Percentiles rank a stretch among this genome's conserved stretches.
These are phyloP conservation scores for Suhomyces coccinellae DNA, from an alignment of 1,139 yeast genomes.

Conservation along the genomic window DNA sequence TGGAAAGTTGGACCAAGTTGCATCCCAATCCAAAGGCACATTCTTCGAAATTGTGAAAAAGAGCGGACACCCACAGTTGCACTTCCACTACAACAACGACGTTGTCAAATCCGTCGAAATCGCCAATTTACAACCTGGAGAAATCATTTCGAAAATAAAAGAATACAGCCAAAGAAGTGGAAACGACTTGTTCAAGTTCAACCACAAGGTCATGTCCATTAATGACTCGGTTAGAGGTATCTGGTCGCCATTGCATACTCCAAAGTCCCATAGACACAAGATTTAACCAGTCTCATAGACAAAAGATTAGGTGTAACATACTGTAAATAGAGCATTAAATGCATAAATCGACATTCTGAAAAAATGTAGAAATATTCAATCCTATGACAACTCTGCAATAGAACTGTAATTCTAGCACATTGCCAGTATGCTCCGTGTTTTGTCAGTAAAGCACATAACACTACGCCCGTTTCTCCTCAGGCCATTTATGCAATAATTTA, in stretches of 20 bases:
- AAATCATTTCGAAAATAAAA: slow-evolving; percentile 58
- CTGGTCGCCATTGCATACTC: slow-evolving; percentile 94
- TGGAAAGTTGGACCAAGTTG: slow-evolving; percentile 56
- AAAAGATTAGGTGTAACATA: slow-evolving; percentile 42
- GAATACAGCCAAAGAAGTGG: slow-evolving; percentile 49
- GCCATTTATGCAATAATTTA: too few species aligned
- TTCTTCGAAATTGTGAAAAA: slow-evolving; percentile 70
- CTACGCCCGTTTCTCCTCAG: too few species aligned
- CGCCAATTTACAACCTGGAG: slow-evolving; percentile 60
- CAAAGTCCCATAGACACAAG: slow-evolving; percentile 65
- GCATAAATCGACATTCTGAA: not conserved
- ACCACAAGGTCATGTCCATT: slow-evolving; percentile 72
- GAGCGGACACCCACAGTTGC: slow-evolving; percentile 80
- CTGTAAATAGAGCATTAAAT: slow-evolving; percentile 14
- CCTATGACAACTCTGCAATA: too few species aligned
- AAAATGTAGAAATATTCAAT: too few species aligned
- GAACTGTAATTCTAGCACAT: too few species aligned
- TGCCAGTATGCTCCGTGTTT: too few species aligned
- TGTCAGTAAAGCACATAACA: too few species aligned
- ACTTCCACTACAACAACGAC: slow-evolving; percentile 22
- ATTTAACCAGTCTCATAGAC: slow-evolving; percentile 62
- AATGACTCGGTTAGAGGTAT: slow-evolving; percentile 92
- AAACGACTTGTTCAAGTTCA: slow-evolving; percentile 41
- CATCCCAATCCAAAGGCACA: slow-evolving; percentile 60
- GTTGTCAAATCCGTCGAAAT: slow-evolving; percentile 43